These are phyloP conservation scores for Blastobotrys robertii DNA, from an alignment of 805 yeast genomes.

Conservation along the genomic window DNA sequence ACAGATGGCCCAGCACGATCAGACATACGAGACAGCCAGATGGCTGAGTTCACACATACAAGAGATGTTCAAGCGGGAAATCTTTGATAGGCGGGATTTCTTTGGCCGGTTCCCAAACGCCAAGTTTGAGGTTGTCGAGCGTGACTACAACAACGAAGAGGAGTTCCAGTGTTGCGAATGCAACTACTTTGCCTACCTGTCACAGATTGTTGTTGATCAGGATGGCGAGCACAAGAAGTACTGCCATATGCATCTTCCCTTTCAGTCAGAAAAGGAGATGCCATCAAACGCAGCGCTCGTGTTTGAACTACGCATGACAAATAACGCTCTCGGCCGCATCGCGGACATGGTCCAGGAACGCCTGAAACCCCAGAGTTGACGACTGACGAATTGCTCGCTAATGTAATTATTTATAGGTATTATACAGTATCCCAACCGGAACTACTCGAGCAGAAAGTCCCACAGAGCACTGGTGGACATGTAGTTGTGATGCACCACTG, in stretches of 20 bases:
- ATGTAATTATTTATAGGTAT: too few relatives aligned
- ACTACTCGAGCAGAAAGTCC: conserved; percentile 32
- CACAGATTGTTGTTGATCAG: conserved; percentile 11
- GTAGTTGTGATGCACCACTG: conserved; percentile 80
- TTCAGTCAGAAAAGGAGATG: too few relatives aligned
- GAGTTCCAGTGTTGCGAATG: conserved; percentile 16
- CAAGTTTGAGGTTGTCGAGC: conserved; percentile 1
- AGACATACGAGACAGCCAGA: conserved; percentile 13
- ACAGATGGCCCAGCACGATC: conserved; percentile 13
- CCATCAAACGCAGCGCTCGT: too few relatives aligned
- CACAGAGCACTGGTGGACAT: conserved; percentile 65
- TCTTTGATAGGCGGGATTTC: conserved; percentile 1
- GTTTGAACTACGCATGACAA: too few relatives aligned
- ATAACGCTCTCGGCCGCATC: too few relatives aligned
- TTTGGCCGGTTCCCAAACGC: conserved; percentile 1
- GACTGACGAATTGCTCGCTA: too few relatives aligned
- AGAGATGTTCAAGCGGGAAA: conserved; percentile 8
- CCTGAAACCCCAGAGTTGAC: too few relatives aligned
- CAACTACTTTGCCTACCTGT: conserved; percentile 16
- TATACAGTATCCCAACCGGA: too few relatives aligned
- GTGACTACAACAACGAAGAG: conserved; percentile 14
- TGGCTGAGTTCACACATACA: conserved; percentile 15
- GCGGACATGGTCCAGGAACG: too few relatives aligned
- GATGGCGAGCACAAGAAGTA: not conserved
- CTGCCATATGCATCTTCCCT: conserved; percentile 1